Base-by-base conservation (phyloP, 164 flowering plant genomes). In the Vitis labrusca region DNA sequence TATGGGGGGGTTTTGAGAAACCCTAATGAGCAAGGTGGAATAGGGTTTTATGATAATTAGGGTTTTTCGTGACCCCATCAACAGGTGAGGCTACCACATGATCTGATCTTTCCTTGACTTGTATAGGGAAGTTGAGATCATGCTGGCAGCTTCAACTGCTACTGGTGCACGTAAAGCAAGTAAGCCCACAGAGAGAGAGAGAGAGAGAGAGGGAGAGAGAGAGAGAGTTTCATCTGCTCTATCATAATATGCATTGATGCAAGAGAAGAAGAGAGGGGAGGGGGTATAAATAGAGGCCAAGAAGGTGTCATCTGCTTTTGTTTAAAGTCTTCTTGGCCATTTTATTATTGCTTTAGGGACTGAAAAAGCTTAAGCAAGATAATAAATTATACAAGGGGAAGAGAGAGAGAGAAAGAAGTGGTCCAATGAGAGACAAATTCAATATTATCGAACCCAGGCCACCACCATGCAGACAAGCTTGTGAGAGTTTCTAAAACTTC, bases 111-210 rank as follows among this genome's bases (percentile, higher is more conserved):
- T 62, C 82, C 81, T 72, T 58, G 32, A 65, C 32, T 2, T n/a
- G 15, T 51, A 37, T 27, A 61, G 66, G 74, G 62, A 67, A 76
- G 73, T 72, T 73, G 64, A 81, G 81, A 81, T 78, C 84, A 81
- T 78, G 84, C 84, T 81, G 84, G 84, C 81, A 81, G 84, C 84
- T 81, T 81, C 76, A 81, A 72, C 84, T 75, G 79, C 61, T 62
- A 50, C 37, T 76, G 79, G 73, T 61, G 69, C 81, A 70, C 80
- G 74, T 67, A 64, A 37, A 37, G 49, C 58, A 66, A 47, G 19
- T 1, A 47, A 23, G 16, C 47, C n/a, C 44, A 67, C 17, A 61
- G 50, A 49, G 47, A 50, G 61, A 63, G 50, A 51, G 62, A 57
- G 59, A 76, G 72, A 76, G 37, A 67, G 64, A 64, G 37, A 62